Conservation (phyloP, 2,329 filamentous ascomycete genomes). For the Pyrenophora graminea region DNA sequence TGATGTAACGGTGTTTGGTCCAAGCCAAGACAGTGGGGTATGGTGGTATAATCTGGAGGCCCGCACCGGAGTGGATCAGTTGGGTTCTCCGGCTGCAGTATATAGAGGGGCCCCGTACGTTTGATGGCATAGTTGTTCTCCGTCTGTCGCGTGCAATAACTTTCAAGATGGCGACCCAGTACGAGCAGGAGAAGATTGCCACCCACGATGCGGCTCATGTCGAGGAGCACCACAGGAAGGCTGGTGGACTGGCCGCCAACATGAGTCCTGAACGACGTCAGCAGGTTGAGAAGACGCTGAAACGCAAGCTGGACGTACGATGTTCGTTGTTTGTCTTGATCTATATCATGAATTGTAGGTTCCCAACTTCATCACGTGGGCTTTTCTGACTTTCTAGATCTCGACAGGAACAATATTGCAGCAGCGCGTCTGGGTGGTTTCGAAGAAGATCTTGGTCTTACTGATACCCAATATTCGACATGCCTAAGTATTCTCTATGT, state of each 20-base stretch:
- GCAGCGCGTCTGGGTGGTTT: slow-evolving; percentile 41
- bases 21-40: slow-evolving; percentile 10
- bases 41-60: slow-evolving; percentile 7
- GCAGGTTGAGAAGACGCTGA: slow-evolving; percentile 42
- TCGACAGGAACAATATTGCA: slow-evolving; percentile 41
- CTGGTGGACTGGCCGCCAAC: slow-evolving; percentile 24
- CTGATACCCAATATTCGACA: slow-evolving; percentile 40
- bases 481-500: slow-evolving; percentile 39
- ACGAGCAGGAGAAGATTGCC: slow-evolving; percentile 12
- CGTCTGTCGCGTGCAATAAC: background rate
- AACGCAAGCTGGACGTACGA: slow-evolving; percentile 40
- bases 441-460: slow-evolving; percentile 37
- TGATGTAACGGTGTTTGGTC: slow-evolving; percentile 10
- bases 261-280: slow-evolving; percentile 37
- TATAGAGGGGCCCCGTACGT: slow-evolving; percentile 8
- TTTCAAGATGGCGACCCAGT: slow-evolving; percentile 13
- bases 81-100: background rate
- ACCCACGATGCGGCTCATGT: slow-evolving; percentile 10
- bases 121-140: background rate
- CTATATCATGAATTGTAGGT: slow-evolving; percentile 43
- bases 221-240: slow-evolving; percentile 12
- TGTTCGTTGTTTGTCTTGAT: slow-evolving; percentile 43
- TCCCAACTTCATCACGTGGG: slow-evolving; percentile 6
- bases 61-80: slow-evolving; percentile 2
- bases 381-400: slow-evolving; percentile 1